Base-by-base conservation (phyloP, 768 basidiomycete species). In the Xanthoconium purpureum region DNA sequence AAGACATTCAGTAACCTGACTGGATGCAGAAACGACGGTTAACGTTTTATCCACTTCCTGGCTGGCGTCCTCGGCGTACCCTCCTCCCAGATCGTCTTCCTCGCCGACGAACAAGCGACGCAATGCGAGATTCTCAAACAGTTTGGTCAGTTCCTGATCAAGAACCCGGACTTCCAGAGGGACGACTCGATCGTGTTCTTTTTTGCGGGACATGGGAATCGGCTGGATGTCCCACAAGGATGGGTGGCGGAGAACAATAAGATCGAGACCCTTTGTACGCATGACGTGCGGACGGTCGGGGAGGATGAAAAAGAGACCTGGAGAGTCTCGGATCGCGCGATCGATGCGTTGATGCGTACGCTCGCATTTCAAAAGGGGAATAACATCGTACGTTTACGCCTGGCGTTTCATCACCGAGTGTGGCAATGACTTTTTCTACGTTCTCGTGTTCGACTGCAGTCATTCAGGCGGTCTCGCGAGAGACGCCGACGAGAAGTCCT, bases 371-470 rank as follows among this genome's bases (percentile, higher is more conserved):
- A 40, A 17, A 65, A 63, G 47, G 58, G 64, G 8, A 46, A 65
- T 28, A 66, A 65, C 37, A 54, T 65, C 8, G 64, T 63, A 47
- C 14, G 61, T 50, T 6, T 11, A 2, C 2, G 5, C 36, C 10
- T 6, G 1, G 2, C n/a, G n/a, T 30, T 7, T 20, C 6, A 30
- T 50, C 12, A n/a, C 14, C 11, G 2, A 50, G 11, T 3, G 9
- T 32, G n/a, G 24, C 2, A 24, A 24, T 24, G 24, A 24, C 0
- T 14, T 12, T 20, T 39, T 39, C 17, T 38, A 65, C 64, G 44
- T 66, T 29, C 58, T 35, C 18, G 29, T 65, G 14, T 58, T 66
- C 28, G 64, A 65, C 38, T 66, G 64, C 13, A 66, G 64, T 40
- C 56, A 60, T 50, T 63, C 64, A 1, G 64, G 64, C 5, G 64